Evolutionary conservation across 2,329 filamentous ascomycete genomes (phyloP), one percentile per base, ranked within the genome.

Genomic region (Neurospora sp.): DNA sequence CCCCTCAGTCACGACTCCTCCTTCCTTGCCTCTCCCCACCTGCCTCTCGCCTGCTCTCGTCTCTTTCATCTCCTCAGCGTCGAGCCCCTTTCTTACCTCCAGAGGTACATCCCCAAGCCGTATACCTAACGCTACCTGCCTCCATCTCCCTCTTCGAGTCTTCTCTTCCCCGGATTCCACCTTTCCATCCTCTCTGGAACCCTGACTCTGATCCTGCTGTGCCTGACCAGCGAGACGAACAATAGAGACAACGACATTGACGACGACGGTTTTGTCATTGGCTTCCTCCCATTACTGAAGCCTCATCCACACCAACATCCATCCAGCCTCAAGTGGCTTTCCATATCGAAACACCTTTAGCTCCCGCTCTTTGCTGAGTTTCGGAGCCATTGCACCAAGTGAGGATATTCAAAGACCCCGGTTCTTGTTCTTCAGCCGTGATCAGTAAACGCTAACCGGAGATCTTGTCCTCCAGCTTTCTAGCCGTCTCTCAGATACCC

Each of bases 401-500:
- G 40, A 67, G 67, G 15, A 19, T 6, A 33, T 17, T 10, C 23
- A n/a, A 10, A 62, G 23, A 36, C 52, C 5, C 52, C 12, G 12
- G 15, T 62, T 62, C 52, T 62, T 62, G 52, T 62, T 62, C 23
- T 36, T 36, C 4, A 17, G 23, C 23, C 6, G 28, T 62, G 52
- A 17, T 10, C 6, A 52, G 33, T 52, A 36, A 8, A 68, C 33
- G n/a, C 19, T 52, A 33, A 33, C 19, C 40, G 12, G 11, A 68
- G 33, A 23, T 40, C n/a, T 40, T n/a, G 62, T 66, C 62, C 23
- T 69, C 62, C 33, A 19, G 68, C 40, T 69, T 69, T 66, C 75
- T 79, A 62, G 52, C 52, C 52, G 52, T 62, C 52, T 62, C 28
- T 28, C 52, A 79, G 80, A 85, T 84, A 83, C 81, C 81, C 81